phyloP scores from a whole-genome alignment of 805 yeast genomes.

The Hanseniaspora guilliermondii region DNA sequence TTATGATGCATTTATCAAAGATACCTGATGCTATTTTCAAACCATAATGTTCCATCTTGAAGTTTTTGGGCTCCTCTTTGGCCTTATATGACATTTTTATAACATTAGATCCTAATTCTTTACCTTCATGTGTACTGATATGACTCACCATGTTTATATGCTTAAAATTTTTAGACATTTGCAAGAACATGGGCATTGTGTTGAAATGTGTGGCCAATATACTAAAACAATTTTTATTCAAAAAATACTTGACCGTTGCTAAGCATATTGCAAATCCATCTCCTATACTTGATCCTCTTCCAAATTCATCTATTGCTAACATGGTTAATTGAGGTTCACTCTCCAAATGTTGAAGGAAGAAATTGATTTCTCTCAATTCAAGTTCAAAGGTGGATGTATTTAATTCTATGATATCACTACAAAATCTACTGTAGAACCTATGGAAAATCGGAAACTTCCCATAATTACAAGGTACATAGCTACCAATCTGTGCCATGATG shows the following conservation, averaged over 20 bases:
- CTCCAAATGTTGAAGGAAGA: slow-evolving; percentile 29
- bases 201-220: slow-evolving; percentile 37
- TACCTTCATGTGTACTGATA: neutral
- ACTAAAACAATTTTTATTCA: slow-evolving; percentile 23
- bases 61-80: slow-evolving; percentile 15
- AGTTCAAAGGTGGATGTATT: slow-evolving; percentile 34
- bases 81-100: slow-evolving; percentile 27
- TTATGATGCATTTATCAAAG: slow-evolving; percentile 22
- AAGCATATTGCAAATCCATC: slow-evolving; percentile 44
- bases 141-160: slow-evolving; percentile 31
- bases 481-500: slow-evolving; percentile 48
- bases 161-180: slow-evolving; percentile 26
- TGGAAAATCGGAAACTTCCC: slow-evolving; percentile 33
- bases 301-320: slow-evolving; percentile 43
- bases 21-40: slow-evolving; percentile 23
- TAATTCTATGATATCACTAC: slow-evolving; percentile 28
- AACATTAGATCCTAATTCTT: slow-evolving; percentile 11
- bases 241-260: slow-evolving; percentile 32
- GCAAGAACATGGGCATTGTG: slow-evolving; percentile 31
- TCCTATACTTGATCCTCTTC: slow-evolving; percentile 38
- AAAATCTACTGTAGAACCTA: slow-evolving; percentile 30
- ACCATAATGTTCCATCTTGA: slow-evolving; percentile 26
- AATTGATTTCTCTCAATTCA: slow-evolving; percentile 39
- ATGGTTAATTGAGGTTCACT: slow-evolving; percentile 23
- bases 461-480: slow-evolving; percentile 36